Base-by-base conservation (phyloP, 306 rosid species). In the Glycine soja region DNA sequence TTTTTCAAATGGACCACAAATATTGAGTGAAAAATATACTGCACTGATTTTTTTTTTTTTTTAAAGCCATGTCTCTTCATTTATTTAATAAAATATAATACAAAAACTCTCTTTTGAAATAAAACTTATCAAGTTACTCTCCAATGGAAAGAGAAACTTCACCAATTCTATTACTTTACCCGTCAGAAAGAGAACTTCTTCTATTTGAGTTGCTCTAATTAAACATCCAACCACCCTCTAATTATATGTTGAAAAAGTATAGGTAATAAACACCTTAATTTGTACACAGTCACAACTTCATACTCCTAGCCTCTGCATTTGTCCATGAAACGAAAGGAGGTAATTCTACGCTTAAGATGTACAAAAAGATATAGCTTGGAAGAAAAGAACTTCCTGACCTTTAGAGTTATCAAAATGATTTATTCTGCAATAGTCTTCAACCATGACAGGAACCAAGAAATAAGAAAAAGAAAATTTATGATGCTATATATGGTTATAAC, bases 251-350 rank as follows among this genome's bases (percentile, higher is more conserved):
- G 38, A 34, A 34, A 34, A 34, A 34, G 38, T 34, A 34, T 3
- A 34, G 4, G 4, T 34, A 34, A 34, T 34, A 34, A 34, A 34
- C 38, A 5, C 58, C 19, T 53, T 0, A 5, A 14, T 13, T 4
- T 53, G 58, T 16, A 24, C 30, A 24, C 30, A 24, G 30, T 24
- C 30, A 24, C 30, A 24, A 24, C 30, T 24, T 34, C 74, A 12
- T 30, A 47, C 54, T 70, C 80, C 54, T 61, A 86, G 0, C 72
- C 89, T 82, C 86, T 78, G 34, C 81, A 74, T 74, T 63, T 4
- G 40, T 42, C 51, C 84, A 91, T 88, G 92, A 85, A 77, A 7
- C 61, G 24, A 63, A 74, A 69, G 70, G 84, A 87, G 89, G 78
- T 50, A 13, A 50, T 9, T 40, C 90, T 78, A 81, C 67, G 34